phyloP scores from a whole-genome alignment of 116 monocot genomes.

The Dioscorea cayenensis region DNA sequence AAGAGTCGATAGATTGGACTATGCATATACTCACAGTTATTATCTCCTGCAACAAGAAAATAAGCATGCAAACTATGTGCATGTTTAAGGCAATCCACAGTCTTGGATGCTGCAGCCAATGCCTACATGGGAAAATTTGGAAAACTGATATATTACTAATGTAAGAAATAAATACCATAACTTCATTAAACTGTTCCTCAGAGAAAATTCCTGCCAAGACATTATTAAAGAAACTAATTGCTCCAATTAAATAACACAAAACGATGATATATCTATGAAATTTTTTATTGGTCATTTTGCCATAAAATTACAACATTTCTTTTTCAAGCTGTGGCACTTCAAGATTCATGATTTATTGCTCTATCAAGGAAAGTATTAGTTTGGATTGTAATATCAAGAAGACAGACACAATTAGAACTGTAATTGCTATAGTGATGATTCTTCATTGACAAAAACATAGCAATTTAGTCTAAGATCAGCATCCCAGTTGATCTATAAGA shows the following conservation, averaged over 20 bases:
- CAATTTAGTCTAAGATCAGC: no score
- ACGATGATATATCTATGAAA: neutral
- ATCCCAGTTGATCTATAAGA: no score
- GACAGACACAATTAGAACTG: neutral
- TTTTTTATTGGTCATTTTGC: neutral
- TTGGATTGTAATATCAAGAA: neutral
- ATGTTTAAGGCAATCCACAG: conserved; percentile 83
- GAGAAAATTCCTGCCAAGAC: neutral
- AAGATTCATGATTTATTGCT: neutral
- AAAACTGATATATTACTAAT: neutral
- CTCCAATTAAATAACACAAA: neutral
- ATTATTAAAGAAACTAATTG: neutral
- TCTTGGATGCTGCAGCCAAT: conserved; percentile 93
- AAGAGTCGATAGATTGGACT: neutral
- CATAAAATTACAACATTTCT: neutral
- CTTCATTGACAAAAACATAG: no score
- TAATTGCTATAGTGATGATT: neutral
- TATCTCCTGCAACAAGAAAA: conserved; percentile 86
- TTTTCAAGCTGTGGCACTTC: no score
- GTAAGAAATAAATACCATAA: neutral
- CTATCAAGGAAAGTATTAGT: neutral
- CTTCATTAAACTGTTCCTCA: neutral
- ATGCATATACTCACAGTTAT: conserved; percentile 36
- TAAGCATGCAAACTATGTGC: conserved; percentile 85
- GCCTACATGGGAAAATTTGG: conserved; percentile 41